phyloP scores from a whole-genome alignment of 2,329 filamentous ascomycete genomes.

The Colletotrichum gigasporum region DNA sequence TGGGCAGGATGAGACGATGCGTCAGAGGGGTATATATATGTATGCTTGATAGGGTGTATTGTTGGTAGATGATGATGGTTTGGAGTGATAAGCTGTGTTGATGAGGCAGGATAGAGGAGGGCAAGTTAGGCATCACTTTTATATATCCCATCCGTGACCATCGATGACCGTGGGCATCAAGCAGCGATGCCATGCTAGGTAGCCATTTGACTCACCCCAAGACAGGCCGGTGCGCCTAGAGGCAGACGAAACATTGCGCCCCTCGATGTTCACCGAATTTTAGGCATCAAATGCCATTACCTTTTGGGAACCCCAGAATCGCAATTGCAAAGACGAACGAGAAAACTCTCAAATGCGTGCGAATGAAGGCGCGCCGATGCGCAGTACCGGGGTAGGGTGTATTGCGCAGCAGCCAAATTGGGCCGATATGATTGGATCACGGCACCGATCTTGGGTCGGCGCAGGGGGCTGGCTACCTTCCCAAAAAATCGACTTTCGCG shows the following conservation, averaged over 20 bases:
- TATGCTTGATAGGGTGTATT: not conserved
- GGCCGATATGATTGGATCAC: not conserved
- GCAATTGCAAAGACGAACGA: not conserved
- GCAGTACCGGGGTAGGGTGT: no score
- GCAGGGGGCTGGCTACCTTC: no score
- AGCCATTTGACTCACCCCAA: conserved; percentile 4
- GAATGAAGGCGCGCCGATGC: no score
- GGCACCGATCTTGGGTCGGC: not conserved
- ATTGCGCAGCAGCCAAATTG: no score
- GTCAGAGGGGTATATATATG: not conserved
- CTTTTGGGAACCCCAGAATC: no score
- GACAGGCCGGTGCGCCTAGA: not conserved
- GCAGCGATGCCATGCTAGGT: no score
- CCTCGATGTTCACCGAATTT: not conserved
- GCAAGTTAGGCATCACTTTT: no score
- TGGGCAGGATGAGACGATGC: not conserved
- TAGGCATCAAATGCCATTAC: not conserved
- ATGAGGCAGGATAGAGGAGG: no score
- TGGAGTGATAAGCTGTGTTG: no score
- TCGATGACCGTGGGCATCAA: no score
- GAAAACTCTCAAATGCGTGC: not conserved
- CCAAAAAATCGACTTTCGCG: no score
- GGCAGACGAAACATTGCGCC: conserved; percentile 1
- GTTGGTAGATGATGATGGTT: not conserved
- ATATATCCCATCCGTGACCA: no score